Percentiles rank a stretch among this genome's conserved stretches.
These are phyloP conservation scores for Antonospora locustae DNA, from an alignment of 371 early-diverging fungal species.

Conservation along the genomic window DNA sequence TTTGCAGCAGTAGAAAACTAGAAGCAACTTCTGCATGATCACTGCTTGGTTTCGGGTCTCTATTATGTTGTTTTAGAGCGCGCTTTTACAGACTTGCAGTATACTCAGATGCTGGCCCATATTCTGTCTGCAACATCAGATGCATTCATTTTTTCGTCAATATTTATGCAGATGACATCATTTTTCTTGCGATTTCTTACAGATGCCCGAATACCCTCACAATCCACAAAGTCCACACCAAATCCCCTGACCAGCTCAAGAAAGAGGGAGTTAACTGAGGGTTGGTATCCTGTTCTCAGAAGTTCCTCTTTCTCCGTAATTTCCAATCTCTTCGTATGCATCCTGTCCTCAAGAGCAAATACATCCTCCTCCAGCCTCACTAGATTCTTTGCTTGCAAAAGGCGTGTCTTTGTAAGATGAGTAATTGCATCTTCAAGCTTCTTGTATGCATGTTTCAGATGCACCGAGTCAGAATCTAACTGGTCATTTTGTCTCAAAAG, in stretches of 20 bases:
- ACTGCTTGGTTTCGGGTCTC: no score
- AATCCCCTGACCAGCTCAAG: conserved; percentile 43
- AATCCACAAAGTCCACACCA: conserved; percentile 28
- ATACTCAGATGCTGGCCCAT: conserved; percentile 24
- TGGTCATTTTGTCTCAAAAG: no score
- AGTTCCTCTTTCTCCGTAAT: conserved; percentile 10
- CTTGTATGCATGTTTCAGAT: no score
- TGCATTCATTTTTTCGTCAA: neutral
- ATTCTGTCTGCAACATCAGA: conserved; percentile 13
- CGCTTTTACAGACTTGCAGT: neutral
- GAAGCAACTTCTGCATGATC: no score
- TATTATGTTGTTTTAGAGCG: no score
- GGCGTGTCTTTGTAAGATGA: no score
- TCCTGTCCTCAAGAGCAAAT: conserved; percentile 11
- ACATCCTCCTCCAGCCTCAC: no score
- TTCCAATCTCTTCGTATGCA: conserved; percentile 1
- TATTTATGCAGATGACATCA: conserved; percentile 22
- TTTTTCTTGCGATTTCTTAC: conserved; percentile 24
- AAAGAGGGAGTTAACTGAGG: conserved; percentile 25
- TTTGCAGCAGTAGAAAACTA: no score
- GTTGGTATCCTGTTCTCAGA: conserved; percentile 9
- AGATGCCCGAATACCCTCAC: conserved; percentile 5
- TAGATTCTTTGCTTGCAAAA: no score
- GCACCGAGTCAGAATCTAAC: no score
- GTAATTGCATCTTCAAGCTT: no score